Base-by-base conservation (phyloP, 345 rosid species). In the Eutrema japonicum region DNA sequence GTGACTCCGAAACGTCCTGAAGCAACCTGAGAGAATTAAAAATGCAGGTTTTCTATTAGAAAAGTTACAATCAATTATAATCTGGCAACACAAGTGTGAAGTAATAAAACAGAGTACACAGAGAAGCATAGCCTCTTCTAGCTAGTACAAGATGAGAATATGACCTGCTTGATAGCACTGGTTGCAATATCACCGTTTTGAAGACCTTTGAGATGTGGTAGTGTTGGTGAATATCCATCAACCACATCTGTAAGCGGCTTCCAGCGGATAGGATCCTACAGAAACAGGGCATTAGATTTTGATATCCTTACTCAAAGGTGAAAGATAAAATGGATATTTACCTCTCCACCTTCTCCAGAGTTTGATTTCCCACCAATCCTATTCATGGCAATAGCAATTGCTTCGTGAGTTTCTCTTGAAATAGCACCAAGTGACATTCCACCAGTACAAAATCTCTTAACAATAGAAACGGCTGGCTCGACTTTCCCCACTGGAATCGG, bases 281-380 rank as follows among this genome's bases (percentile, higher is more conserved):
- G 32, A 2, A 14, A 65, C 41, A 14, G 18, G 14, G 26, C 10
- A 49, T 77, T 46, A 77, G 13, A 54, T 38, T 70, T 56, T 57
- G 42, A 10, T 36, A 14, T 36, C 16, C 26, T 47, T 64, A 48
- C 54, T 33, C 12, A 29, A 0, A n/a, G 26, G 10, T 66, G 45
- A 37, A n/a, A 64, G 26, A 36, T 13, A 49, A 52, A 71, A 73
- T 36, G 32, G 62, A 70, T 51, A 43, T 10, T 33, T 89, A 91
- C 99, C 97, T 94, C 99, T 51, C 99, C 99, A 69, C 99, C 99
- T 88, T 95, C 99, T 64, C 97, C 97, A 2, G 99, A 92, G 84
- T 95, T 95, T 53, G 97, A 95, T 82, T 86, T 95, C 10, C 99
- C 99, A 79, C 96, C 91, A 66, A 95, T 30, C 75, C 97, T 92